Conservation (phyloP, 2,329 filamentous ascomycete species). For the Colletotrichum graminicola region DNA sequence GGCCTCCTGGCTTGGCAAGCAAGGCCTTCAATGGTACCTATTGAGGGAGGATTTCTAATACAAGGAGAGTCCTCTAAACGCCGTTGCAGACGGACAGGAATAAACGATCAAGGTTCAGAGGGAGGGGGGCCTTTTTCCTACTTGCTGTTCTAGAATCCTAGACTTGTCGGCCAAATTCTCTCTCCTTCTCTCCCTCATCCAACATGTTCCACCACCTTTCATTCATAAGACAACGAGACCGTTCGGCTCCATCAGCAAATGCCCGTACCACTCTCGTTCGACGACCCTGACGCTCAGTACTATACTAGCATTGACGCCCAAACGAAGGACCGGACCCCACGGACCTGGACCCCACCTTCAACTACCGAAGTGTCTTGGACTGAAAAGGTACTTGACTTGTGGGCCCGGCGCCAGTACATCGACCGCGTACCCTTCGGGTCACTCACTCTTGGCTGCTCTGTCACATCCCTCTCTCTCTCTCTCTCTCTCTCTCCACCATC, state of each 20-base stretch:
- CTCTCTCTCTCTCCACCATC: too few species aligned
- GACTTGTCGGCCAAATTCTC: not conserved
- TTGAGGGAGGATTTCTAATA: not conserved
- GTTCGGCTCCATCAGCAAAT: conserved; percentile 7
- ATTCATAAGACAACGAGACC: conserved; percentile 6
- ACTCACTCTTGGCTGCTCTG: conserved; percentile 3
- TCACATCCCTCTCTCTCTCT: not conserved
- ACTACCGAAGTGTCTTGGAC: conserved; percentile 13
- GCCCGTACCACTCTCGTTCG: conserved; percentile 11
- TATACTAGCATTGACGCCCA: conserved; percentile 27
- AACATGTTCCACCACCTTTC: not conserved
- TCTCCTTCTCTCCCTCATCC: not conserved
- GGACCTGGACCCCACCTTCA: conserved; percentile 36
- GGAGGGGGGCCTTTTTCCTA: not conserved
- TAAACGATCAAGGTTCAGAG: conserved; percentile 1
- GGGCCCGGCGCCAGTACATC: not conserved
- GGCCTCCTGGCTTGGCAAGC: conserved; percentile 36
- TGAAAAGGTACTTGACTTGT: conserved; percentile 24
- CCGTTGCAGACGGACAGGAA: not conserved
- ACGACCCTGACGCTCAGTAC: conserved; percentile 23
- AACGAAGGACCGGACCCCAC: conserved; percentile 32
- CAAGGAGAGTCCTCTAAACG: conserved; percentile 4
- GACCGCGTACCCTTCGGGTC: conserved; percentile 31
- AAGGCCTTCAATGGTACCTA: not conserved
- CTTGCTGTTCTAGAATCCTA: not conserved